Evolutionary conservation across 257 asterid species (phyloP), one percentile per base, ranked within the genome.

Genomic region (Haberlea rhodopensis): DNA sequence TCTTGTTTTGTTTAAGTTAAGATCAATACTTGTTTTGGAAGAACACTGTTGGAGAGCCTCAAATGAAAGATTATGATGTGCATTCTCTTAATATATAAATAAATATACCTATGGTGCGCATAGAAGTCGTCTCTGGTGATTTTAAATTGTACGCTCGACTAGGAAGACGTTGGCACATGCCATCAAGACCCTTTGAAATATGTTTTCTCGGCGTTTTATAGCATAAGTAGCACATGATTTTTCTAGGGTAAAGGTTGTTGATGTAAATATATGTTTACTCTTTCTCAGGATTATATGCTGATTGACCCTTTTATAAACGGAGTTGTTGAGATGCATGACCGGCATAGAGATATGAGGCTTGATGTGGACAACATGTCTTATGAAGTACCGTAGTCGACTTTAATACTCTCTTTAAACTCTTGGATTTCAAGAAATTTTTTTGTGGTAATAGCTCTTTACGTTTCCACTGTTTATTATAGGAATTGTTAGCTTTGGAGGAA

Each of bases 291-390:
- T 68, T 79, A 80, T 65, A 74, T 79, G 78, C 69, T 82, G 62
- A 74, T 87, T 9, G 92, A 87, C 84, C 89, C 95, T 52, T 78
- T 77, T n/a, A 72, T 78, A 27, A 73, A 67, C 20, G 89, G 78
- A 31, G 63, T 79, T 25, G 81, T 81, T 0, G 95, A 87, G 82
- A 34, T 80, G 85, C 95, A 80, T 18, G 98, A 91, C 73, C 75
- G 96, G 65, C 96, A 91, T 76, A 75, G 92, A 68, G 95, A 80
- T 34, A 76, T 91, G 96, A 84, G 98, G 82, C 96, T 91, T 8
- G 98, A 91, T 56, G 91, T 89, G 59, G 98, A 89, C 73, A 89
- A 82, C 43, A 91, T 89, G 98, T 83, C 96, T 6, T 91, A 91
- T 27, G 98, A 91, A 96, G 98, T 91, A 79, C 66, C 40, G 32